phyloP scores from a whole-genome alignment of 2,329 filamentous ascomycete genomes.

The Rhynchosporium secalis region DNA sequence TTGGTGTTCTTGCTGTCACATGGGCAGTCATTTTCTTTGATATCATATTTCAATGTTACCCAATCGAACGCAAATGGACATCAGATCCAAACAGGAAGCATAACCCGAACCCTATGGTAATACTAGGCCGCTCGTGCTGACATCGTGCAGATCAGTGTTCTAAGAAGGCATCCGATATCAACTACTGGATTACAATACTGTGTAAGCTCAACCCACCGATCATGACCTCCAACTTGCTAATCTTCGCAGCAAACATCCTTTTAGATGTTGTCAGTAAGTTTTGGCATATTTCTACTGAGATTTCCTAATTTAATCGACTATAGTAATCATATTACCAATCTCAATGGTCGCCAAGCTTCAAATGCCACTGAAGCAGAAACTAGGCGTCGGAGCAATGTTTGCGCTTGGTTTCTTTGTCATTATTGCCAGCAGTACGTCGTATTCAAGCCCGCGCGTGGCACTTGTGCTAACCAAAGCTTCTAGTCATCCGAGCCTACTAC shows the following conservation, averaged over 20 bases:
- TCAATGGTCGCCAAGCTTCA: slow-evolving; percentile 42
- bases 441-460: slow-evolving; percentile 10
- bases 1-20: slow-evolving; percentile 38
- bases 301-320: not conserved
- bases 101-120: not conserved
- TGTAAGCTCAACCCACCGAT: not conserved
- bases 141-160: slow-evolving; percentile 12
- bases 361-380: slow-evolving; percentile 31
- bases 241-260: not conserved
- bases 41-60: slow-evolving; percentile 26
- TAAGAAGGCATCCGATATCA: slow-evolving; percentile 21
- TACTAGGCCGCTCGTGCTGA: not conserved
- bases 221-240: not conserved
- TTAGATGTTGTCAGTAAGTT: slow-evolving; percentile 6
- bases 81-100: slow-evolving; percentile 4
- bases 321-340: slow-evolving; percentile 41
- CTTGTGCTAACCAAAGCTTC: not conserved
- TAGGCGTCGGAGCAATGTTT: slow-evolving; percentile 21
- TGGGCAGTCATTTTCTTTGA: slow-evolving; percentile 31
- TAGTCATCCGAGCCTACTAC: slow-evolving; percentile 42
- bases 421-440: slow-evolving; percentile 17
- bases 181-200: slow-evolving; percentile 23
- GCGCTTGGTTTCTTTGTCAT: slow-evolving; percentile 21
- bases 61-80: slow-evolving; percentile 20
- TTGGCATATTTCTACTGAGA: not conserved